Evolutionary conservation across 257 asterid genomes (phyloP).

Genomic region (Nicotiana knightiana): DNA sequence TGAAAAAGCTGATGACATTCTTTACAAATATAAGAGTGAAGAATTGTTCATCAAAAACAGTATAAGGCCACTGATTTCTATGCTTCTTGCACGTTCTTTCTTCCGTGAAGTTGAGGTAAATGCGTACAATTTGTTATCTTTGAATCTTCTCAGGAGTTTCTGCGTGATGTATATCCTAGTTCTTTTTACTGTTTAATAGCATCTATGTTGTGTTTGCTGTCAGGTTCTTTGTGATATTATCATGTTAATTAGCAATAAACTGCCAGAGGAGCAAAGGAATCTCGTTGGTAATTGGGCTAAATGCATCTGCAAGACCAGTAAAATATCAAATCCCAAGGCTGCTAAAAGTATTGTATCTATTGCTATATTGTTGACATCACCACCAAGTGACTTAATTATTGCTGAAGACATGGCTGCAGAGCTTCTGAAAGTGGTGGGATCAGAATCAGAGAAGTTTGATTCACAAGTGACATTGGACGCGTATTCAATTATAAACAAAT

Average conservation of each 20-base stretch:
- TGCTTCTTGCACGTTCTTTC: slow-evolving; percentile 48
- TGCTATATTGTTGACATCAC: slow-evolving; percentile 46
- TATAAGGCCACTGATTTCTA: slow-evolving; percentile 45
- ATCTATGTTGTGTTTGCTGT: not conserved
- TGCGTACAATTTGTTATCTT: not conserved
- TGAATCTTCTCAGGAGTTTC: not conserved
- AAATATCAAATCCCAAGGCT: slow-evolving; percentile 46
- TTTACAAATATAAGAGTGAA: slow-evolving; percentile 42
- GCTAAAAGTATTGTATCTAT: slow-evolving; percentile 51
- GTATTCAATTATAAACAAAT: slow-evolving; percentile 47
- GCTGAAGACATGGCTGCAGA: slow-evolving; percentile 59
- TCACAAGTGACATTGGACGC: slow-evolving; percentile 44
- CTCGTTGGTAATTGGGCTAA: slow-evolving; percentile 53
- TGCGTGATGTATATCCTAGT: not conserved
- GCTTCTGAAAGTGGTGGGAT: slow-evolving; percentile 48
- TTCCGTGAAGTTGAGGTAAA: slow-evolving; percentile 78
- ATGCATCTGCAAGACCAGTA: slow-evolving; percentile 43
- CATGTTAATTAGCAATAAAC: slow-evolving; percentile 49
- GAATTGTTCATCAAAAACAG: slow-evolving; percentile 49
- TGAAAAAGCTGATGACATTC: slow-evolving; percentile 38
- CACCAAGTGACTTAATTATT: slow-evolving; percentile 53
- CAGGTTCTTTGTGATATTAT: slow-evolving; percentile 44
- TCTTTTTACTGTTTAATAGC: not conserved
- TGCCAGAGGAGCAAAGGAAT: slow-evolving; percentile 48
- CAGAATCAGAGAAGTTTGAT: slow-evolving; percentile 40